Conservation (phyloP, 768 basidiomycete genomes). For the Pleurotus pulmonarius region DNA sequence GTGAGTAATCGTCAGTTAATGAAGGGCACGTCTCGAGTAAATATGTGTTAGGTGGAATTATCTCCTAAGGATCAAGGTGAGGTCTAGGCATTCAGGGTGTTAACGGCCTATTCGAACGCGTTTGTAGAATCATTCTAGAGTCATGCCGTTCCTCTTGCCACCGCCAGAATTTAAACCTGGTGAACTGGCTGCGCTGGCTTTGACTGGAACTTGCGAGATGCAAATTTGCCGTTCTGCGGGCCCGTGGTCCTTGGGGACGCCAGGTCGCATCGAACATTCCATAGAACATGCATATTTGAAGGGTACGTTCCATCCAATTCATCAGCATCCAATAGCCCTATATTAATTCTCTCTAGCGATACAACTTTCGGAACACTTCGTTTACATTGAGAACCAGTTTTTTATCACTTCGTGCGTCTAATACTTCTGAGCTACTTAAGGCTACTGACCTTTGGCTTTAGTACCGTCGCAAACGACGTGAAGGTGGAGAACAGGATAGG, state of each 20-base stretch:
- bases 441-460: slow-evolving; percentile 20
- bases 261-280: slow-evolving; percentile 80
- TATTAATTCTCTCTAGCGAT: slow-evolving; percentile 54
- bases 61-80: slow-evolving; percentile 86
- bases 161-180: slow-evolving; percentile 86
- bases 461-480: slow-evolving; percentile 81
- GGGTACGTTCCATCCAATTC: slow-evolving; percentile 39
- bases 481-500: slow-evolving; percentile 92
- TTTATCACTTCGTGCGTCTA: slow-evolving; percentile 81
- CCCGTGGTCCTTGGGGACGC: slow-evolving; percentile 95
- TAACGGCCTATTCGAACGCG: too few species aligned
- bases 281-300: slow-evolving; percentile 94
- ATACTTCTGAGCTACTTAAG: background rate
- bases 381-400: slow-evolving; percentile 97
- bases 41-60: slow-evolving; percentile 77
- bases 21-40: background rate
- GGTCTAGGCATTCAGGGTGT: slow-evolving; percentile 14
- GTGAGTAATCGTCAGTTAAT: slow-evolving; percentile 30
- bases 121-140: slow-evolving; percentile 78
- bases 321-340: background rate
- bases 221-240: slow-evolving; percentile 96
- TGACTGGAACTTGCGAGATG: slow-evolving; percentile 95
- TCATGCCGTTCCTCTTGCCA: slow-evolving; percentile 92
- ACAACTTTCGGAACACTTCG: slow-evolving; percentile 91
- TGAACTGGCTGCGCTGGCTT: slow-evolving; percentile 73